These are phyloP conservation scores for Trichoderma oligosporum DNA, from an alignment of 2,329 filamentous ascomycete species.

Conservation along the genomic window DNA sequence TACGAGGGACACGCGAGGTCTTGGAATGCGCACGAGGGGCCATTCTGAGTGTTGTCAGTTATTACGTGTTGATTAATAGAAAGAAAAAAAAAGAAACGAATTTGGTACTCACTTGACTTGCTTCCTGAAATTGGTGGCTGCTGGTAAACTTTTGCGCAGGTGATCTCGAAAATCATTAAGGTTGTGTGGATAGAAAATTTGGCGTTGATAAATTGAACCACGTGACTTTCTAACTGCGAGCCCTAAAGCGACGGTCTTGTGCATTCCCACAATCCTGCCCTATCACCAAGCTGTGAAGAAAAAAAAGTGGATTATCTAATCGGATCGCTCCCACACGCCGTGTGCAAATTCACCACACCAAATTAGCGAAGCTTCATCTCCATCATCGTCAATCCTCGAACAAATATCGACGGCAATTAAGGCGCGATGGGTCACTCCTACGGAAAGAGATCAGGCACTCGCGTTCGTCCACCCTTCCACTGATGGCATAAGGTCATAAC, in stretches of 20 bases:
- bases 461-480: slow-evolving; percentile 53
- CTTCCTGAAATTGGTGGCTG: slow-evolving; percentile 37
- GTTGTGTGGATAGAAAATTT: slow-evolving; percentile 37
- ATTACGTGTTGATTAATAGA: slow-evolving; percentile 19
- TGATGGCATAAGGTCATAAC: slow-evolving; percentile 20
- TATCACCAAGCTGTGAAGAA: slow-evolving; percentile 26
- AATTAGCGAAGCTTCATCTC: slow-evolving; percentile 31
- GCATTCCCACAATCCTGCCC: slow-evolving; percentile 32
- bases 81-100: no score
- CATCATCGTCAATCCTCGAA: slow-evolving; percentile 41
- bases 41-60: slow-evolving; percentile 37
- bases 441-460: slow-evolving; percentile 83
- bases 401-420: slow-evolving; percentile 41
- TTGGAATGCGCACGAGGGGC: slow-evolving; percentile 76
- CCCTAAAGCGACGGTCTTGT: slow-evolving; percentile 34
- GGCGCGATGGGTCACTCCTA: slow-evolving; percentile 80
- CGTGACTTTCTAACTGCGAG: slow-evolving; percentile 28
- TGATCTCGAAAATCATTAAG: slow-evolving; percentile 29
- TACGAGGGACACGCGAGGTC: slow-evolving; percentile 98
- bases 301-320: slow-evolving; percentile 38
- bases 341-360: slow-evolving; percentile 38
- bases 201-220: slow-evolving; percentile 25
- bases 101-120: slow-evolving; percentile 38
- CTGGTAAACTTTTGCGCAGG: slow-evolving; percentile 32
- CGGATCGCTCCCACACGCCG: slow-evolving; percentile 36